Evolutionary conservation across 2,329 filamentous ascomycete species (phyloP).

Genomic region (Aspergillus hortae): DNA sequence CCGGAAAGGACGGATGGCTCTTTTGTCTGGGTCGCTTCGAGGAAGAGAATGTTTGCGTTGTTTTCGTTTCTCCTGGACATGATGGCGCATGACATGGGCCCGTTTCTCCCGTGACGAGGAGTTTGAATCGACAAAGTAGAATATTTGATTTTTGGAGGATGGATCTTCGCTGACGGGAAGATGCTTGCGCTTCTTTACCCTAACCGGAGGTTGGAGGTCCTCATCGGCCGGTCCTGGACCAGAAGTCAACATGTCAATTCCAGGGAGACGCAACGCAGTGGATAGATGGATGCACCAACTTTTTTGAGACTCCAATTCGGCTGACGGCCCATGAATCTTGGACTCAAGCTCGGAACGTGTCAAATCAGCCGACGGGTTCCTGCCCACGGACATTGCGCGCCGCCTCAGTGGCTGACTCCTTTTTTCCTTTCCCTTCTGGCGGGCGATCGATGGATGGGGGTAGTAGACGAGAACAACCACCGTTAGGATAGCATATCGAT

Average conservation of each 20-base stretch:
- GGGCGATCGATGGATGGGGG: not conserved
- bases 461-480: not conserved
- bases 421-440: not conserved
- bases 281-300: slow-evolving; percentile 13
- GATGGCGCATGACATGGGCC: slow-evolving; percentile 44
- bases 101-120: slow-evolving; percentile 42
- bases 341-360: slow-evolving; percentile 9
- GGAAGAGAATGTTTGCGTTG: slow-evolving; percentile 27
- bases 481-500: slow-evolving; percentile 15
- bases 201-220: slow-evolving; percentile 13
- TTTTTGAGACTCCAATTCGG: slow-evolving; percentile 12
- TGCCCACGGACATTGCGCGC: slow-evolving; percentile 17
- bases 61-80: slow-evolving; percentile 40
- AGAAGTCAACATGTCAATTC: slow-evolving; percentile 9
- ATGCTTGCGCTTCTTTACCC: slow-evolving; percentile 25
- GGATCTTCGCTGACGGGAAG: slow-evolving; percentile 18
- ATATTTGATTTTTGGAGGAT: slow-evolving; percentile 27
- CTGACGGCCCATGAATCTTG: slow-evolving; percentile 6
- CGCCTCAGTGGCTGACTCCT: not conserved
- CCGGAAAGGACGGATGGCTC: slow-evolving; percentile 12
- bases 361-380: slow-evolving; percentile 13
- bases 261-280: not conserved
- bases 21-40: slow-evolving; percentile 13
- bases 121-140: slow-evolving; percentile 40
- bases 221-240: slow-evolving; percentile 16